Evolutionary conservation across 345 rosid genomes (phyloP).

Genomic region (Mallotus nudiflorus): DNA sequence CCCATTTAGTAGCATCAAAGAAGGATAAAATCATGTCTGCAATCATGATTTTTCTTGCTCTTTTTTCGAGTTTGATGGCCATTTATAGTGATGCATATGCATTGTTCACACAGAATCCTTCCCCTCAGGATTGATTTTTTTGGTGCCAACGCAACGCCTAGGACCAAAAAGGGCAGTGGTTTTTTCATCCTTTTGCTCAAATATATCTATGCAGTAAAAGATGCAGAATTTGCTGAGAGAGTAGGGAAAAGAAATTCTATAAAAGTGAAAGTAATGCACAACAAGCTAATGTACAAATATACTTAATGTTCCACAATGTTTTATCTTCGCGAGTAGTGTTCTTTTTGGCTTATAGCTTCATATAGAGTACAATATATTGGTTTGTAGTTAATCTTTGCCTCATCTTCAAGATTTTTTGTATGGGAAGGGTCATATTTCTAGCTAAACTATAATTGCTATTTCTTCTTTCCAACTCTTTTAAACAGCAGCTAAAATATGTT

Average conservation of each 20-base stretch:
- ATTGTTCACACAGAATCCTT: conserved; percentile 16
- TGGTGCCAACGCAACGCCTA: background rate
- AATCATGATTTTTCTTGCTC: conserved; percentile 26
- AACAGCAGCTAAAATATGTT: too few species aligned
- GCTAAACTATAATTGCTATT: too few species aligned
- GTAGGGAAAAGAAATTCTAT: background rate
- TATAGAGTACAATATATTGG: background rate
- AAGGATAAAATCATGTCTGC: conserved; percentile 16
- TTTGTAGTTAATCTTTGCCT: background rate
- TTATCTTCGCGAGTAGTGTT: background rate
- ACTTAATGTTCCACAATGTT: background rate
- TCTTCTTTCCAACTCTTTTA: too few species aligned
- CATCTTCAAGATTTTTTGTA: too few species aligned
- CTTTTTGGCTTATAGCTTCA: background rate
- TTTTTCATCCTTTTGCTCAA: background rate
- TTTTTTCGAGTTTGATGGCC: conserved; percentile 20
- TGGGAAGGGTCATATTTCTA: too few species aligned
- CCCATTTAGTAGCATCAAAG: conserved; percentile 20
- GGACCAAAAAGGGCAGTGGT: background rate
- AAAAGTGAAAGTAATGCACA: background rate
- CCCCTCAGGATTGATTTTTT: conserved; percentile 1
- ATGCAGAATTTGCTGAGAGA: background rate
- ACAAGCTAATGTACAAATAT: background rate
- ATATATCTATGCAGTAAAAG: background rate
- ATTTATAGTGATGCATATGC: conserved; percentile 22